These are phyloP conservation scores for Coniferiporia sulphurascens DNA, from an alignment of 1,284 basidiomycete species.

Conservation along the genomic window DNA sequence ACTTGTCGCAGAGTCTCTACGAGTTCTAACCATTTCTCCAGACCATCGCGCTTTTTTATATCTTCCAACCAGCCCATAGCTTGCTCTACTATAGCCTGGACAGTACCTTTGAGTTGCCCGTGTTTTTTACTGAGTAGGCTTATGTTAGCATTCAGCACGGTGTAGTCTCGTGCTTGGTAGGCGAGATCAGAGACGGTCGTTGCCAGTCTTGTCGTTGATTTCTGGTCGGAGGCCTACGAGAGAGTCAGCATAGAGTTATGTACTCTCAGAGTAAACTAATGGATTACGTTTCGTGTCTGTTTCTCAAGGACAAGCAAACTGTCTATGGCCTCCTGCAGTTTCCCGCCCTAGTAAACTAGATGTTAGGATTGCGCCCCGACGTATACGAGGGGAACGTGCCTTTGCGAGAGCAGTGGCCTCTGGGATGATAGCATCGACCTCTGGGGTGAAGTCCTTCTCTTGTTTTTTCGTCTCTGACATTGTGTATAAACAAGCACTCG, in stretches of 20 bases:
- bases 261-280: conserved; percentile 24
- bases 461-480: conserved; percentile 80
- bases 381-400: conserved; percentile 33
- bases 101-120: conserved; percentile 90
- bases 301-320: conserved; percentile 90
- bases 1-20: conserved; percentile 87
- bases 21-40: conserved; percentile 79
- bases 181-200: conserved; percentile 68
- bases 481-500: conserved; percentile 24
- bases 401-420: conserved; percentile 51
- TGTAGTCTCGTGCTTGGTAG: conserved; percentile 69
- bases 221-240: conserved; percentile 82
- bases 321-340: conserved; percentile 83
- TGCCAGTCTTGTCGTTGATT: conserved; percentile 85
- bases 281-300: conserved; percentile 85
- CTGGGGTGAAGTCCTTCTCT: conserved; percentile 70
- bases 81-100: conserved; percentile 88
- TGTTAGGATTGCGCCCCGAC: conserved; percentile 11
- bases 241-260: conserved; percentile 4
- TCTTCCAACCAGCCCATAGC: conserved; percentile 78
- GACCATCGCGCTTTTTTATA: conserved; percentile 61
- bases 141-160: conserved; percentile 71
- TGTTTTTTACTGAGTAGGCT: conserved; percentile 89
- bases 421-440: conserved; percentile 60
- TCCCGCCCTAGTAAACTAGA: conserved; percentile 51